Evolutionary conservation across 2,329 filamentous ascomycete species (phyloP).

Genomic region (Fusarium tjaetaba): DNA sequence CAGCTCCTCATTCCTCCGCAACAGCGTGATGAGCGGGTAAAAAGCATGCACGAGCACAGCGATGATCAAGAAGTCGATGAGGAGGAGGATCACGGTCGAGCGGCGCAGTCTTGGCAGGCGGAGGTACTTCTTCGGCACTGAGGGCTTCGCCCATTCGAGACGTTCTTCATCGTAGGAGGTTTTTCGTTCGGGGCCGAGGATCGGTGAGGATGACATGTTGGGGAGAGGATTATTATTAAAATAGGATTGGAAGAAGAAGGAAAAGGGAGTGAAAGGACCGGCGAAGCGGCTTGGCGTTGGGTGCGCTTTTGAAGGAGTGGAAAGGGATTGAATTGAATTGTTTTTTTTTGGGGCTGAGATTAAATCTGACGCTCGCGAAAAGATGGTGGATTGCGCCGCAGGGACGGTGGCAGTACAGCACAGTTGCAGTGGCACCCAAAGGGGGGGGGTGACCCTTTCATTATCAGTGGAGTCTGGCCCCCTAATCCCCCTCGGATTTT

Average conservation of each 20-base stretch:
- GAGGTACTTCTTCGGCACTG: slow-evolving; percentile 38
- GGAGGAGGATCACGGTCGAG: slow-evolving; percentile 64
- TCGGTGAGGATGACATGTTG: slow-evolving; percentile 23
- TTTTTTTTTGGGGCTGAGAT: neutral
- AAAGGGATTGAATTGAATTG: slow-evolving; percentile 4
- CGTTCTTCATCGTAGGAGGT: slow-evolving; percentile 42
- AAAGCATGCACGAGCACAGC: slow-evolving; percentile 72
- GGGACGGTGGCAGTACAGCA: neutral
- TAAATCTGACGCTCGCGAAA: slow-evolving; percentile 2
- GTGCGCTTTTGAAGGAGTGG: slow-evolving; percentile 7
- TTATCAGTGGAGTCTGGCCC: slow-evolving; percentile 2
- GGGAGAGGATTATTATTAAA: neutral
- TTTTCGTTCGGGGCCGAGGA: slow-evolving; percentile 19
- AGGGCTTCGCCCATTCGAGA: slow-evolving; percentile 35
- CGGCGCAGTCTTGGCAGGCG: slow-evolving; percentile 36
- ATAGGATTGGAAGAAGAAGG: neutral
- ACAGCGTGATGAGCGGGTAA: slow-evolving; percentile 75
- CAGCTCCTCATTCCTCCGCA: slow-evolving; percentile 58
- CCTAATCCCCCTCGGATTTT: neutral
- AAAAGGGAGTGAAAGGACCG: neutral
- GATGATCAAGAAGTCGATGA: slow-evolving; percentile 72
- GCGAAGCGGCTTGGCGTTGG: neutral
- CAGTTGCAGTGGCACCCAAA: neutral
- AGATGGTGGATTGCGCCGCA: neutral
- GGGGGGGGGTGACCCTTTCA: slow-evolving; percentile 16